These are phyloP conservation scores for Phytophthora rubi DNA, from an alignment of 352 stramenopile genomes.

Conservation along the genomic window DNA sequence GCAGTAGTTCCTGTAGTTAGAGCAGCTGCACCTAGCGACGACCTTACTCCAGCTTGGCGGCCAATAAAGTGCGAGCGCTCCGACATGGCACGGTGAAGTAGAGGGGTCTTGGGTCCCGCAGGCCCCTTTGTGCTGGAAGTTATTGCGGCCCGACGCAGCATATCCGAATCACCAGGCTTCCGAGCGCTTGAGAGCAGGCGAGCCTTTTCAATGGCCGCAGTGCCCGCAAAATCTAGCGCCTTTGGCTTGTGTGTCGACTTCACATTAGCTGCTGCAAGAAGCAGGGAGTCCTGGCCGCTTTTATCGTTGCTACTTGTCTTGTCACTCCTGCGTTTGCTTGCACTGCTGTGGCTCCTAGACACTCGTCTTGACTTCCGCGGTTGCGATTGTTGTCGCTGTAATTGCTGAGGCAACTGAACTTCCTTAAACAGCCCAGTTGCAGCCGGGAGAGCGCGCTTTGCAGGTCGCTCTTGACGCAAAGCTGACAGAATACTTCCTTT, in stretches of 20 bases:
- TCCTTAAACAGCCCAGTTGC: conserved; percentile 54
- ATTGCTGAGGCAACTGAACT: conserved; percentile 35
- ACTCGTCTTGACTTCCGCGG: conserved; percentile 28
- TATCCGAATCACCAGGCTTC: conserved; percentile 8
- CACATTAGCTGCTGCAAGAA: conserved; percentile 5
- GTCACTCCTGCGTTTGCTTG: conserved; percentile 7
- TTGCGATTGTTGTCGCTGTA: conserved; percentile 31
- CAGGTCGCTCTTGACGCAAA: conserved; percentile 59
- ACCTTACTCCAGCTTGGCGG: conserved; percentile 9
- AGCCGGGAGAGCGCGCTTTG: conserved; percentile 48
- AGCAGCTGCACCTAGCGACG: background rate
- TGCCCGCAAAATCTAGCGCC: background rate
- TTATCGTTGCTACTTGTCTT: background rate
- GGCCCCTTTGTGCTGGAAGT: conserved; percentile 12
- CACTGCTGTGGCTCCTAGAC: conserved; percentile 23
- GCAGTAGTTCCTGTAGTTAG: conserved; percentile 3
- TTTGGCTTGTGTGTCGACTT: conserved; percentile 10
- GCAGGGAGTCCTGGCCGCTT: conserved; percentile 15
- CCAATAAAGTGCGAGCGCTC: conserved; percentile 18
- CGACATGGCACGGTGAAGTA: conserved; percentile 21
- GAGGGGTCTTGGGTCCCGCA: background rate
- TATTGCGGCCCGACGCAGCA: conserved; percentile 15
- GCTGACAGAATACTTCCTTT: conserved; percentile 60
- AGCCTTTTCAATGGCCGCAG: conserved; percentile 1
- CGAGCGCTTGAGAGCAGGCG: background rate